Conservation (phyloP, 768 basidiomycete genomes). For the Leccinellum rugosiceps region DNA sequence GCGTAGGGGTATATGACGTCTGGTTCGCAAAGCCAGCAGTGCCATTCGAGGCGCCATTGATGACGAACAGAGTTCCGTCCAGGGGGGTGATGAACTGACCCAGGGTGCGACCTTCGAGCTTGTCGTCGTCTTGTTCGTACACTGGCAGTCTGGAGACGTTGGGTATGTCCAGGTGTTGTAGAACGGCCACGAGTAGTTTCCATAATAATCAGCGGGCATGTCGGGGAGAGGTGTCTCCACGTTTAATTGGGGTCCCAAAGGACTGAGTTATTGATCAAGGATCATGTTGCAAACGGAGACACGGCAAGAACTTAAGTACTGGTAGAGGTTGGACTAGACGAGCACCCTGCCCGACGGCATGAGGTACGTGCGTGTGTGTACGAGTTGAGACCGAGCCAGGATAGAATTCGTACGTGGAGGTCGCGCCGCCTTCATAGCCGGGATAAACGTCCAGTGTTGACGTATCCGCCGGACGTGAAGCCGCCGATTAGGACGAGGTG, state of each 20-base stretch:
- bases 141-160: constrained; percentile 66
- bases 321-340: constrained; percentile 76
- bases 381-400: constrained; percentile 72
- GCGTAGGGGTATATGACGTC: constrained; percentile 42
- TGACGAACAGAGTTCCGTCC: constrained; percentile 69
- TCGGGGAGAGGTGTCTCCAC: constrained; percentile 59
- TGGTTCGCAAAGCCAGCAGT: constrained; percentile 81
- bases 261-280: constrained; percentile 25
- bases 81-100: constrained; percentile 87
- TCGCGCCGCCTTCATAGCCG: constrained; percentile 57
- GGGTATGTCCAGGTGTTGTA: constrained; percentile 73
- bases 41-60: constrained; percentile 83
- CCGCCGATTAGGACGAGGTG: constrained; percentile 75
- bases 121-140: constrained; percentile 71
- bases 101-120: constrained; percentile 81
- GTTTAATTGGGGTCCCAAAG: constrained; percentile 55
- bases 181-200: constrained; percentile 70
- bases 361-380: constrained; percentile 70
- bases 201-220: constrained; percentile 71
- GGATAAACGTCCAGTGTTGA: constrained; percentile 73
- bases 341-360: constrained; percentile 74
- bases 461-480: constrained; percentile 68
- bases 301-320: constrained; percentile 47
- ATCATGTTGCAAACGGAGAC: too few relatives aligned
- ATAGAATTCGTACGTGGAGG: constrained; percentile 80